These are phyloP conservation scores for Strobilomyces confusus DNA, from an alignment of 768 basidiomycete species.

Conservation along the genomic window DNA sequence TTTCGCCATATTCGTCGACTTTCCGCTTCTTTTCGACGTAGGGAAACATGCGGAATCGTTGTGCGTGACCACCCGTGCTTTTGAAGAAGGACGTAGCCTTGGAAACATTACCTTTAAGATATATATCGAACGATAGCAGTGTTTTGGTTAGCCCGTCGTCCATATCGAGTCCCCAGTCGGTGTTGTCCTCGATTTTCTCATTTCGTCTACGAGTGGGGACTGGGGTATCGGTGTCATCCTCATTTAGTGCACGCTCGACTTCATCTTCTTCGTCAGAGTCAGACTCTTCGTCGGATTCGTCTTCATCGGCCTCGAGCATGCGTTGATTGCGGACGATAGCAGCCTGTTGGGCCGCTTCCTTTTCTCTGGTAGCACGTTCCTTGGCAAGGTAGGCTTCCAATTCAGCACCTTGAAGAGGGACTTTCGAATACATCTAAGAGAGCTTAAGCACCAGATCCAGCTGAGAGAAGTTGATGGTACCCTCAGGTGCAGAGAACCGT, in stretches of 20 bases:
- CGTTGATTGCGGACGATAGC: conserved; percentile 77
- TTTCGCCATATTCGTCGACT: conserved; percentile 96
- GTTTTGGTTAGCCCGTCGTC: conserved; percentile 75
- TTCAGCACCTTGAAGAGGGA: conserved; percentile 85
- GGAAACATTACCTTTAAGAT: conserved; percentile 92
- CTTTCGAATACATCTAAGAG: conserved; percentile 78
- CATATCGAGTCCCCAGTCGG: conserved; percentile 69
- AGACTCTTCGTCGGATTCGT: conserved; percentile 68
- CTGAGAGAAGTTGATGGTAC: conserved; percentile 36
- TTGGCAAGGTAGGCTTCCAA: conserved; percentile 75
- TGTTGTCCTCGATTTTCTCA: conserved; percentile 47
- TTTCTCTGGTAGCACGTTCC: conserved; percentile 74
- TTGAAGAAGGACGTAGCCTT: conserved; percentile 87
- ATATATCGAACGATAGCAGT: conserved; percentile 90
- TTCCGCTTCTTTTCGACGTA: conserved; percentile 89
- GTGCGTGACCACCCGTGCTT: conserved; percentile 60
- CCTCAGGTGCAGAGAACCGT: conserved; percentile 61
- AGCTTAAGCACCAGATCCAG: conserved; percentile 2
- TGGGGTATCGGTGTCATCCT: conserved; percentile 37
- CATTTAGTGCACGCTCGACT: conserved; percentile 48
- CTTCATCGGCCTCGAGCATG: conserved; percentile 93
- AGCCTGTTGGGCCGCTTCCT: conserved; percentile 83
- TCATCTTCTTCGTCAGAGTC: conserved; percentile 66
- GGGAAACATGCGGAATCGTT: conserved; percentile 95
- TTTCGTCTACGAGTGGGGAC: conserved; percentile 37